These are phyloP conservation scores for Venturia asperata DNA, from an alignment of 2,329 filamentous ascomycete species.

Conservation along the genomic window DNA sequence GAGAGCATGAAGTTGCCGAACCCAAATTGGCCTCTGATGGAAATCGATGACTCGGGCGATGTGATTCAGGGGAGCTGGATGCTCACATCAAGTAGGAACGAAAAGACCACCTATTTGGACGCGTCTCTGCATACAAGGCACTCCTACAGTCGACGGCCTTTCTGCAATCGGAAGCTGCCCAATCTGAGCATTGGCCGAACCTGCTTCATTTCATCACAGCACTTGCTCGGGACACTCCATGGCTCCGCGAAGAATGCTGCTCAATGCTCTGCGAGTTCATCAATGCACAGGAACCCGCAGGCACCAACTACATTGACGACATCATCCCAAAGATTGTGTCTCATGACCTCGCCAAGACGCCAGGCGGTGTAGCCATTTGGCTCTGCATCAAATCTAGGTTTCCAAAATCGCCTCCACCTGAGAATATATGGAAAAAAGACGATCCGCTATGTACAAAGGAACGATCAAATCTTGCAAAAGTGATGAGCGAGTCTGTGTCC, in stretches of 20 bases:
- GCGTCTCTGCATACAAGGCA: slow-evolving; percentile 79
- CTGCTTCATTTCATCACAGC: slow-evolving; percentile 68
- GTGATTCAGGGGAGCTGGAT: neutral
- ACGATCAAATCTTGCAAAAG: slow-evolving; percentile 60
- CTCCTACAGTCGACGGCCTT: slow-evolving; percentile 73
- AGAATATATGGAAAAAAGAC: slow-evolving; percentile 63
- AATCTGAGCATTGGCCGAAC: slow-evolving; percentile 52
- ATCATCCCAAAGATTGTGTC: slow-evolving; percentile 57
- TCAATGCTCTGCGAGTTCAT: slow-evolving; percentile 71
- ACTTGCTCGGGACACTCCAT: slow-evolving; percentile 73
- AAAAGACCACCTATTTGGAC: slow-evolving; percentile 76
- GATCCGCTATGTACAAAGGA: slow-evolving; percentile 68
- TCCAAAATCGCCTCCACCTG: slow-evolving; percentile 56
- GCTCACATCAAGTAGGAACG: slow-evolving; percentile 59
- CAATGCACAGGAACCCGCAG: slow-evolving; percentile 39
- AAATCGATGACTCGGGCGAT: neutral
- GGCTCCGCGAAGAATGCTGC: slow-evolving; percentile 82
- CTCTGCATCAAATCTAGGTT: slow-evolving; percentile 60
- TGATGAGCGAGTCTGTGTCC: slow-evolving; percentile 58
- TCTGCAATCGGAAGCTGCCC: slow-evolving; percentile 45
- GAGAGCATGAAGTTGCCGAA: too few relatives aligned
- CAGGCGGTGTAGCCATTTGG: slow-evolving; percentile 88
- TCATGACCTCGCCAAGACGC: slow-evolving; percentile 65
- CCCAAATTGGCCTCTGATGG: slow-evolving; percentile 18
- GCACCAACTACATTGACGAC: slow-evolving; percentile 53